These are phyloP conservation scores for Fusarium palustre DNA, from an alignment of 2,329 filamentous ascomycete species.

Conservation along the genomic window DNA sequence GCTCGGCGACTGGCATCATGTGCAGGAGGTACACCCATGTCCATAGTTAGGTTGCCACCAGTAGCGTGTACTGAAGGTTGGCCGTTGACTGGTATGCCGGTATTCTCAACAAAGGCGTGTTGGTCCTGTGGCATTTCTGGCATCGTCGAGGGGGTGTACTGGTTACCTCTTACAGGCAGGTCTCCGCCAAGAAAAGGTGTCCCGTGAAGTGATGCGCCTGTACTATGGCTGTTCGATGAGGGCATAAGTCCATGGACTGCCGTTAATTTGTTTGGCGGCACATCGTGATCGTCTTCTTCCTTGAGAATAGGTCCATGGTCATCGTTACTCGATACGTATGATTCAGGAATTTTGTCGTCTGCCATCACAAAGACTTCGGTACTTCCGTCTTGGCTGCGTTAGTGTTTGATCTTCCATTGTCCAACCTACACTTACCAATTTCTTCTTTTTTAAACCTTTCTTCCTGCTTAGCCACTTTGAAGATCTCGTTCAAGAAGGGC, in stretches of 20 bases:
- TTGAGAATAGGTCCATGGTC: conserved; percentile 55
- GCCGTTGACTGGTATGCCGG: conserved; percentile 51
- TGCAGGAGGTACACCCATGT: conserved; percentile 58
- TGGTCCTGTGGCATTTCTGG: conserved; percentile 57
- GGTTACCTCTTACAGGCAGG: conserved; percentile 57
- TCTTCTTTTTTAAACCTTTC: conserved; percentile 67
- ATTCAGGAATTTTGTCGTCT: conserved; percentile 63
- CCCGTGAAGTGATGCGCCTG: conserved; percentile 49
- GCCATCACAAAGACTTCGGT: conserved; percentile 63
- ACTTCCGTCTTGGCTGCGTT: conserved; percentile 56
- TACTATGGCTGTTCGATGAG: conserved; percentile 53
- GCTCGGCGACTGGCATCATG: conserved; percentile 61
- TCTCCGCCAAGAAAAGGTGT: conserved; percentile 56
- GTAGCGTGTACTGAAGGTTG: conserved; percentile 52
- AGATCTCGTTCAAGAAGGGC: conserved; percentile 69
- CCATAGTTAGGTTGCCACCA: conserved; percentile 55
- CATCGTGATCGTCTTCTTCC: conserved; percentile 58
- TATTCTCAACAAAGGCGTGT: conserved; percentile 56
- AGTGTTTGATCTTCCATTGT: conserved; percentile 1
- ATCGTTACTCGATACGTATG: conserved; percentile 62
- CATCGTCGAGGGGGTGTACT: conserved; percentile 57
- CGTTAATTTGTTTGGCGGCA: conserved; percentile 52
- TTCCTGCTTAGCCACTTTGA: conserved; percentile 68
- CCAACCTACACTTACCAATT: conserved; percentile 61
- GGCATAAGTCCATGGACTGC: conserved; percentile 52